These are phyloP conservation scores for Gleditsia sinensis DNA, from an alignment of 306 rosid genomes.

Conservation along the genomic window DNA sequence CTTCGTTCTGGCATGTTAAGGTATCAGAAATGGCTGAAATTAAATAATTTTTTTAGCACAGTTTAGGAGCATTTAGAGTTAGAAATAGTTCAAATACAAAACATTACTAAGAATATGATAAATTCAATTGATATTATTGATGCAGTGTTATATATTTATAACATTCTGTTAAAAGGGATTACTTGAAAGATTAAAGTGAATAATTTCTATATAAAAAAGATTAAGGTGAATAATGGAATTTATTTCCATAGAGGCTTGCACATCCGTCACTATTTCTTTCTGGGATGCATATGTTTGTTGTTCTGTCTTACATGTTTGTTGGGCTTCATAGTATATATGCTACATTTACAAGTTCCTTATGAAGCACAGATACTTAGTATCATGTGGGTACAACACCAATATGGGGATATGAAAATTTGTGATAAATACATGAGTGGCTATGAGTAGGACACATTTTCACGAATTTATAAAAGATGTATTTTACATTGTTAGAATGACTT, in stretches of 20 bases:
- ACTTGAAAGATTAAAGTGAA: background rate
- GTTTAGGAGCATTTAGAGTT: background rate
- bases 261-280: background rate
- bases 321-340: background rate
- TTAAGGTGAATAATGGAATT: background rate
- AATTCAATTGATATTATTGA: conserved; percentile 16
- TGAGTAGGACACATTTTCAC: background rate
- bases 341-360: background rate
- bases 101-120: background rate
- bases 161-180: background rate
- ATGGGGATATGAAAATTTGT: background rate
- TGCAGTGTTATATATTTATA: background rate
- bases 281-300: background rate
- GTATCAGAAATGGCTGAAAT: background rate
- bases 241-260: background rate
- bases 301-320: background rate
- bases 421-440: background rate
- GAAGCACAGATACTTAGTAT: background rate
- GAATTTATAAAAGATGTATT: too few relatives aligned
- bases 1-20: background rate
- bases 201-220: too few relatives aligned
- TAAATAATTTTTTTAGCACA: background rate
- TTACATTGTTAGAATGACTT: too few relatives aligned
- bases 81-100: background rate
- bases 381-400: background rate